phyloP scores from a whole-genome alignment of 768 basidiomycete species.

The Rhodocollybia butyracea region DNA sequence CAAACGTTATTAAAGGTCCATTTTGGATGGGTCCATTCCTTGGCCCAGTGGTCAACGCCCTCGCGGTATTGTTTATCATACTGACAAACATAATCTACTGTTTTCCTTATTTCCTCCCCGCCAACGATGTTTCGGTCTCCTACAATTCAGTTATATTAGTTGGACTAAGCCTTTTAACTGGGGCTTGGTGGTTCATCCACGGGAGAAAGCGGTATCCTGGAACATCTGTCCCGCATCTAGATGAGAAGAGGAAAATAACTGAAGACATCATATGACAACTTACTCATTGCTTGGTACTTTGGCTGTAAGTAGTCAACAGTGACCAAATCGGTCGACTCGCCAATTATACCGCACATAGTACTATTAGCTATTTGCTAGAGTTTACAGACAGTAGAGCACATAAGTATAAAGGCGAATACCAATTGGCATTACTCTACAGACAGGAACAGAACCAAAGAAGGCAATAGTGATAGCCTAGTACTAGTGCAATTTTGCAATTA shows the following conservation, averaged over 20 bases:
- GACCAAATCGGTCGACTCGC: too few species aligned
- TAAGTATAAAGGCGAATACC: too few species aligned
- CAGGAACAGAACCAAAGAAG: too few species aligned
- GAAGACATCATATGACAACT: slow-evolving; percentile 7
- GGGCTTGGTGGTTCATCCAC: slow-evolving; percentile 13
- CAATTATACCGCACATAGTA: too few species aligned
- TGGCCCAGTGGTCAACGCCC: slow-evolving; percentile 8
- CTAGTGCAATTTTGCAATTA: too few species aligned
- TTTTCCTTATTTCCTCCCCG: slow-evolving; percentile 14
- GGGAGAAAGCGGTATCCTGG: slow-evolving; percentile 11
- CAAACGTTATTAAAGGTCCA: slow-evolving; percentile 11
- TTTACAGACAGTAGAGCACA: too few species aligned
- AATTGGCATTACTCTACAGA: too few species aligned
- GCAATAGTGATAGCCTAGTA: too few species aligned
- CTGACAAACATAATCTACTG: slow-evolving; percentile 13
- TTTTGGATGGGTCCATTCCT: slow-evolving; percentile 13
- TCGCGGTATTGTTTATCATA: slow-evolving; percentile 11
- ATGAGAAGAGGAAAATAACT: slow-evolving; percentile 5
- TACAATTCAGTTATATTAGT: slow-evolving; percentile 14
- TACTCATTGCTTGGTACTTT: too few species aligned
- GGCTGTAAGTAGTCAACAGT: too few species aligned
- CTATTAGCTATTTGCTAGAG: too few species aligned
- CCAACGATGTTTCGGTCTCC: slow-evolving; percentile 7
- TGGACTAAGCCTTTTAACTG: slow-evolving; percentile 9
- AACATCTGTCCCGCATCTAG: slow-evolving; percentile 9